These are phyloP conservation scores for Zymoseptoria brevis DNA, from an alignment of 2,329 filamentous ascomycete species.

Conservation along the genomic window DNA sequence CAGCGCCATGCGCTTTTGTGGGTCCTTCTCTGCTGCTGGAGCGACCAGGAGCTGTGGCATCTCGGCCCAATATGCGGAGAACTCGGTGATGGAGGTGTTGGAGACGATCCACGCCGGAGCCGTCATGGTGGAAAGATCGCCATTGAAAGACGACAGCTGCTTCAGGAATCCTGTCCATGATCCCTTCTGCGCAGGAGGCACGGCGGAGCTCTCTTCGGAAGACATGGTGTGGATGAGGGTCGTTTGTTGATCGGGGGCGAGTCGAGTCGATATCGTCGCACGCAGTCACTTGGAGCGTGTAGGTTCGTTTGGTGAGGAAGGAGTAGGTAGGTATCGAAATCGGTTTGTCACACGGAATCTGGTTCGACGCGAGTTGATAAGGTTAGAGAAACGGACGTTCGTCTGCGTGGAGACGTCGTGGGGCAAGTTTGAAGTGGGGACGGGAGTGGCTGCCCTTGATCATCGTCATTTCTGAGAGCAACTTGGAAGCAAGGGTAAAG, in stretches of 20 bases:
- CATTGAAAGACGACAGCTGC: conserved; percentile 49
- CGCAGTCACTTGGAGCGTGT: neutral
- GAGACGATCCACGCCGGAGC: conserved; percentile 50
- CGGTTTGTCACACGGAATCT: neutral
- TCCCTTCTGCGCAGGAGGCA: conserved; percentile 39
- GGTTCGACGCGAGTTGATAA: neutral
- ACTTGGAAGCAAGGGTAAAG: too few species aligned
- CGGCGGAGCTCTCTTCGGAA: conserved; percentile 36
- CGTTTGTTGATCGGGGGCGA: neutral
- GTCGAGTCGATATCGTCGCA: neutral
- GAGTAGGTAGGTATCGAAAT: neutral
- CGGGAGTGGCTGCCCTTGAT: too few species aligned
- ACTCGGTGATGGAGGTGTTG: conserved; percentile 48
- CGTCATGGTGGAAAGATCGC: conserved; percentile 49
- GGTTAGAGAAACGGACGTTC: too few species aligned
- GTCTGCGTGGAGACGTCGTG: too few species aligned
- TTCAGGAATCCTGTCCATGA: conserved; percentile 45
- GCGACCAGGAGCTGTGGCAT: conserved; percentile 64
- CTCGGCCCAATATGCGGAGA: conserved; percentile 51
- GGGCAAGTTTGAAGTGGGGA: too few species aligned
- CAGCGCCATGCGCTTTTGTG: conserved; percentile 71
- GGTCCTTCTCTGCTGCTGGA: conserved; percentile 68
- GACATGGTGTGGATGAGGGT: conserved; percentile 6
- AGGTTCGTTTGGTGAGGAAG: neutral
- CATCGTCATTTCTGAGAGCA: too few species aligned